Evolutionary conservation across 73 alveolate genomes (phyloP).

Genomic region (Durusdinium trenchii): DNA sequence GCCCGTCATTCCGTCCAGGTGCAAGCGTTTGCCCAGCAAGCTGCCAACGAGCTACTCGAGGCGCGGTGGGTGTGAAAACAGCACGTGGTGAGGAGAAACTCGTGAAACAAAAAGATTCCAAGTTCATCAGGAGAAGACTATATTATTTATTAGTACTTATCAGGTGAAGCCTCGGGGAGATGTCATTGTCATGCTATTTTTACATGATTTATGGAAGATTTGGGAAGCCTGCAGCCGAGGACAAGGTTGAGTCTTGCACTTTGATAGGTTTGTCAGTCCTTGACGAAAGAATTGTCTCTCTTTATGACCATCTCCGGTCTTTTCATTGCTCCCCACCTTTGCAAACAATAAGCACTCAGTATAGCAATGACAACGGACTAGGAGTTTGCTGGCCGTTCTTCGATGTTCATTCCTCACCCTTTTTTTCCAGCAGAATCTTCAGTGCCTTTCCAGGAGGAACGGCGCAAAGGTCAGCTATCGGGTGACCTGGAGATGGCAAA

Average conservation of each 20-base stretch:
- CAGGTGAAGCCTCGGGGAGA: no score
- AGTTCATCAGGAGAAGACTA: no score
- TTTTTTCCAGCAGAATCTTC: background rate
- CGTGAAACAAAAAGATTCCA: no score
- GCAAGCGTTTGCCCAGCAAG: background rate
- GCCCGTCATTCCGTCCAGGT: no score
- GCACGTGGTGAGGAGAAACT: background rate
- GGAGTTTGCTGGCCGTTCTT: background rate
- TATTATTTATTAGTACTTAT: no score
- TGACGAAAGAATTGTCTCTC: background rate
- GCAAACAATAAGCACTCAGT: background rate
- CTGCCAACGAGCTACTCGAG: conserved; percentile 30
- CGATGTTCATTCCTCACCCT: background rate
- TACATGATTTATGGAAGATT: no score
- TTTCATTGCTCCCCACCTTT: background rate
- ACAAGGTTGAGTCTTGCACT: background rate
- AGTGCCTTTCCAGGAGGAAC: conserved; percentile 9
- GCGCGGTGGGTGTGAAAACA: background rate
- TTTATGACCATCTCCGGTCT: background rate
- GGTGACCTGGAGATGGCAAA: no score
- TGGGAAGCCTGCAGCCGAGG: background rate
- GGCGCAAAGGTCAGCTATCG: conserved; percentile 64
- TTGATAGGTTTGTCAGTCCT: background rate
- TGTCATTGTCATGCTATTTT: no score
- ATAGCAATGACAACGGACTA: background rate